These are phyloP conservation scores for Leptomonas pyrrhocoris DNA, from an alignment of 208 protist genomes.

Conservation along the genomic window DNA sequence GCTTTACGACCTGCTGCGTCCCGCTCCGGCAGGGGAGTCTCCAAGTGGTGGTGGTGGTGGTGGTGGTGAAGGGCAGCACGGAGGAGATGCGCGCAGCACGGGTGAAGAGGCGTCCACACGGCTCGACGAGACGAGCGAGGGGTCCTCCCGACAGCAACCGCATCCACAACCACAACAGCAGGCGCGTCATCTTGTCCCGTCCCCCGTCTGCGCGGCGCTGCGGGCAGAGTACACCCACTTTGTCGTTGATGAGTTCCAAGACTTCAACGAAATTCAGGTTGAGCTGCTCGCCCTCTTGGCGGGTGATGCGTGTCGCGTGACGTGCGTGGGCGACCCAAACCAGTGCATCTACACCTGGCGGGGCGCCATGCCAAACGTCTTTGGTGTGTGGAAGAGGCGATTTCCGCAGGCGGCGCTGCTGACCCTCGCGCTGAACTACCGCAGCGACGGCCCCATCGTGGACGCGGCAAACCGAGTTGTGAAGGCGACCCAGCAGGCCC, in stretches of 20 bases:
- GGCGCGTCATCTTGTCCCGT: slow-evolving; percentile 15
- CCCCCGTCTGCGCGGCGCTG: slow-evolving; percentile 40
- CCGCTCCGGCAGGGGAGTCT: not conserved
- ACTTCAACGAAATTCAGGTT: slow-evolving; percentile 88
- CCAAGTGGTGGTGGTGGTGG: not conserved
- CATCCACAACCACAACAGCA: slow-evolving; percentile 2
- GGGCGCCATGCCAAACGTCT: slow-evolving; percentile 73
- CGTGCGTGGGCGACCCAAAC: slow-evolving; percentile 88
- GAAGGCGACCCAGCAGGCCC: slow-evolving; percentile 42
- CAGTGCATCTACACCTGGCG: slow-evolving; percentile 92
- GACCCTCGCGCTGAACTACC: slow-evolving; percentile 80
- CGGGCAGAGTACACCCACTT: slow-evolving; percentile 78
- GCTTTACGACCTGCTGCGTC: slow-evolving; percentile 67
- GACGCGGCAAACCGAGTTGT: slow-evolving; percentile 60
- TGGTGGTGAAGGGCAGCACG: not conserved
- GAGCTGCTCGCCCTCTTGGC: slow-evolving; percentile 83
- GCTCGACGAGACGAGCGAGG: not conserved
- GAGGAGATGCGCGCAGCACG: too few species aligned
- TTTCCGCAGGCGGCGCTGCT: slow-evolving; percentile 65
- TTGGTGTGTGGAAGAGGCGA: slow-evolving; percentile 69
- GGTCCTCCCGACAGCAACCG: not conserved
- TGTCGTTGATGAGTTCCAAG: slow-evolving; percentile 91
- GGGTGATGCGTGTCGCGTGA: slow-evolving; percentile 79
- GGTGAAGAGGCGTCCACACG: too few species aligned
- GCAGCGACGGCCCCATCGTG: slow-evolving; percentile 78